Base-by-base conservation (phyloP, 176 grass and related monocot genomes). In the Poa annua region DNA sequence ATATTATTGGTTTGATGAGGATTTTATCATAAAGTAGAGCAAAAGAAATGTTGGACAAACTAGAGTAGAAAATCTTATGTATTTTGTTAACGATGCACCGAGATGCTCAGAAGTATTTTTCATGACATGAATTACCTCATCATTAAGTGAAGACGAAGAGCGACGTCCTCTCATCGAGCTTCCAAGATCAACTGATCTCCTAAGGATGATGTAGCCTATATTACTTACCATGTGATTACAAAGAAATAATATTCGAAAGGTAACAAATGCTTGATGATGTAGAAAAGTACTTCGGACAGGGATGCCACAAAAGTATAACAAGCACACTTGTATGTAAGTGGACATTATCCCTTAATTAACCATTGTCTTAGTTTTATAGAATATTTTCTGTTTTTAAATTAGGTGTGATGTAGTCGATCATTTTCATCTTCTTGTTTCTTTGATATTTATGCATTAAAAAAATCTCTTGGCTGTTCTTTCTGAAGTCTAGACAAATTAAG, bases 111-210 rank as follows among this genome's bases (percentile, higher is more conserved):
- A 71, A 56, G 47, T 73, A 66, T 36, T 25, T 66, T 50, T 78
- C 34, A 88, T 60, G 78, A 39, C 74, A 81, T 32, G 69, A 75
- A 60, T 90, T 95, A 95, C 96, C 91, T 98, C 96, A 81, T 93
- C 89, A 71, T 93, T 87, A 88, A 93, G 69, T 75, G 83, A 74
- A 57, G 86, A 95, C 71, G 92, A 91, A 49, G 88, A 88, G 76
- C 78, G 75, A 0, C 83, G 80, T 70, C 63, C 86, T 88, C 87
- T 95, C 60, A 95, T 59, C 51, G 94, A 91, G 64, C 77, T 88
- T 81, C 96, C 96, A 81, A 95, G 85, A 89, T 98, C 96, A 90
- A 93, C 78, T 85, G 96, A 98, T 81, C 92, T 90, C 91, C 96
- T 98, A 88, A 69, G 80, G 62, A 85, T 52, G 71, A 89, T 80